Evolutionary conservation across 768 basidiomycete genomes (phyloP), one percentile per base, ranked within the genome.

Genomic region (Mycena olivaceomarginata): DNA sequence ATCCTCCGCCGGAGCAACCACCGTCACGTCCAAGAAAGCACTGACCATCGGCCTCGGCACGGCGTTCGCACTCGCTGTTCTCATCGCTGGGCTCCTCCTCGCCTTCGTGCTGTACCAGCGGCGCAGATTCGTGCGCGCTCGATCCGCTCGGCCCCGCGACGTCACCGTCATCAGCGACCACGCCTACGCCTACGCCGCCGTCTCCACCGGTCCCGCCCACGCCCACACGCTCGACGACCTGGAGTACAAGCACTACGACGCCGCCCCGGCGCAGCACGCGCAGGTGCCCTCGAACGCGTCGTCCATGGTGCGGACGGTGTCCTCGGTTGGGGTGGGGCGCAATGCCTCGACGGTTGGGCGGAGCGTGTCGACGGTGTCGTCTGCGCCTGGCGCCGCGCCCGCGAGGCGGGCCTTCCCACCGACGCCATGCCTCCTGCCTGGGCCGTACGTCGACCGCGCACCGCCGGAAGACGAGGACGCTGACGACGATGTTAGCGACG

Each of bases 41-140:
- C 3, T 76, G 18, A 48, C 69, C 39, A 67, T 76, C 53, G 75
- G 75, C 56, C 69, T 76, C 11, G 75, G 22, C 11, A 70, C 69
- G 0, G 75, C 69, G 4, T 63, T 76, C 7, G 53, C 40, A 13
- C 63, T 76, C 16, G 57, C 68, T 1, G 68, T 51, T 9, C 11
- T 76, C 22, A 7, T 76, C 37, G 75, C 56, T 1, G 64, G 41
- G 11, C 13, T 25, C 1, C 56, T 76, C 11, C 6, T 76, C 0
- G 69, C 18, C 63, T 59, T 76, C 56, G 63, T 64, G 2, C 22
- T 59, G 15, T 76, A 66, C 63, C 51, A 59, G 5, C 75, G 69
- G 5, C 75, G 75, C n/a, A 4, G 69, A 48, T n/a, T 31, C 8
- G 40, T 46, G 51, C 67, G 48, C 9, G 48, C 67, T 11, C 67